A percentile compares a stretch with the other conserved stretches of the same genome.
phyloP scores from a whole-genome alignment of 2,329 filamentous ascomycete genomes.

The Ceratocystis cacaofunesta region DNA sequence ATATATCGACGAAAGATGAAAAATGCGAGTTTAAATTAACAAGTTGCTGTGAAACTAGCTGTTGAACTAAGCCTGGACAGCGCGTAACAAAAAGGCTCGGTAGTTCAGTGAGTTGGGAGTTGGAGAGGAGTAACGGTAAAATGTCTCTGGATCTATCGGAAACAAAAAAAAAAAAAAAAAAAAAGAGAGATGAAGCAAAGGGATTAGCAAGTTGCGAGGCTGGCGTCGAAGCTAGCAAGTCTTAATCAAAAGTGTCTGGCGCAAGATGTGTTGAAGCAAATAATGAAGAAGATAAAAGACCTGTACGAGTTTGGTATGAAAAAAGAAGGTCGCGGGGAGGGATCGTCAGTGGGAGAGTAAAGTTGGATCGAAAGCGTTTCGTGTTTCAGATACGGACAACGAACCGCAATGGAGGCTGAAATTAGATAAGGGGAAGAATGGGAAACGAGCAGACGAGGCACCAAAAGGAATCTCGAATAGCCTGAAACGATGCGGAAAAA shows the following conservation, averaged over 20 bases:
- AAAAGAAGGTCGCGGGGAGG: neutral
- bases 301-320: neutral
- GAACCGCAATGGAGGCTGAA: neutral
- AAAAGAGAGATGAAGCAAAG: neutral
- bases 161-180: neutral
- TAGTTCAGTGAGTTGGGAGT: neutral
- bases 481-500: neutral
- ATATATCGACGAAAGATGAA: neutral
- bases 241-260: neutral
- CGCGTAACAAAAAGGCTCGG: neutral
- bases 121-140: neutral
- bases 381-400: slow-evolving; percentile 3
- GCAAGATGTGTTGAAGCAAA: neutral
- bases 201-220: neutral
- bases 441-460: neutral
- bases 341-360: neutral
- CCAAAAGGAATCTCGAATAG: neutral
- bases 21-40: slow-evolving; percentile 2
- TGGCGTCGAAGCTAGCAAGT: neutral
- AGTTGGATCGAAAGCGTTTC: neutral
- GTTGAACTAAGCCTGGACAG: neutral
- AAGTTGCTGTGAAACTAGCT: slow-evolving; percentile 14
- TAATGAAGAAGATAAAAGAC: neutral
- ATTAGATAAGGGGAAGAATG: slow-evolving; percentile 7
- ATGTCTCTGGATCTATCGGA: neutral